Evolutionary conservation across 1,284 basidiomycete genomes (phyloP).

Genomic region (Trichosporon sp.): DNA sequence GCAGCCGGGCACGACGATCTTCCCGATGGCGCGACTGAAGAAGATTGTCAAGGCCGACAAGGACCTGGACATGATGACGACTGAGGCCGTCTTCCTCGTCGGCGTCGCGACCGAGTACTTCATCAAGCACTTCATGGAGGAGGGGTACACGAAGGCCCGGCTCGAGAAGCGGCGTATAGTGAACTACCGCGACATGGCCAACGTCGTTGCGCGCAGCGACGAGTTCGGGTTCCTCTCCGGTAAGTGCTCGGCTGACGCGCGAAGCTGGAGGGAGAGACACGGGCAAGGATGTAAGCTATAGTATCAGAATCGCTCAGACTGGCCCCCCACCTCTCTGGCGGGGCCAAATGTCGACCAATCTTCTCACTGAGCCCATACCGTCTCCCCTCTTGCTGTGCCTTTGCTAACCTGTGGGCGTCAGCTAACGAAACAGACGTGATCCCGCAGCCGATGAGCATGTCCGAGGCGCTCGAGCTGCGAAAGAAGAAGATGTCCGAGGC

Average conservation of each 20-base stretch:
- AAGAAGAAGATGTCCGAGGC: conserved; percentile 27
- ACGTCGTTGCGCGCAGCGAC: conserved; percentile 37
- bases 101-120: conserved; percentile 51
- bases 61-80: conserved; percentile 50
- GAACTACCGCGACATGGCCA: conserved; percentile 49
- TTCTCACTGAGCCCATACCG: conserved; percentile 46
- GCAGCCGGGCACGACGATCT: conserved; percentile 43
- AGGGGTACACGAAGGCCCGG: conserved; percentile 48
- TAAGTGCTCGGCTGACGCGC: conserved; percentile 18
- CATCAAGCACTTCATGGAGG: conserved; percentile 49
- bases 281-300: conserved; percentile 29
- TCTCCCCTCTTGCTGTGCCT: background rate
- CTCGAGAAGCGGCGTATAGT: conserved; percentile 49
- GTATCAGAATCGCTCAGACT: conserved; percentile 34
- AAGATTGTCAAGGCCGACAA: conserved; percentile 52
- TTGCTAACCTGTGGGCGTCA: too few relatives aligned
- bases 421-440: conserved; percentile 36
- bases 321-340: conserved; percentile 11
- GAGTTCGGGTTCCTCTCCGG: conserved; percentile 48
- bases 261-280: background rate
- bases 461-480: conserved; percentile 39
- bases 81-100: conserved; percentile 51
- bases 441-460: conserved; percentile 40
- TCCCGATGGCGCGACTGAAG: conserved; percentile 50
- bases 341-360: conserved; percentile 35